A percentile compares a stretch with the other conserved stretches of the same genome.
Conservation (phyloP, 495 filamentous ascomycete genomes). For the Podospora anserina region DNA sequence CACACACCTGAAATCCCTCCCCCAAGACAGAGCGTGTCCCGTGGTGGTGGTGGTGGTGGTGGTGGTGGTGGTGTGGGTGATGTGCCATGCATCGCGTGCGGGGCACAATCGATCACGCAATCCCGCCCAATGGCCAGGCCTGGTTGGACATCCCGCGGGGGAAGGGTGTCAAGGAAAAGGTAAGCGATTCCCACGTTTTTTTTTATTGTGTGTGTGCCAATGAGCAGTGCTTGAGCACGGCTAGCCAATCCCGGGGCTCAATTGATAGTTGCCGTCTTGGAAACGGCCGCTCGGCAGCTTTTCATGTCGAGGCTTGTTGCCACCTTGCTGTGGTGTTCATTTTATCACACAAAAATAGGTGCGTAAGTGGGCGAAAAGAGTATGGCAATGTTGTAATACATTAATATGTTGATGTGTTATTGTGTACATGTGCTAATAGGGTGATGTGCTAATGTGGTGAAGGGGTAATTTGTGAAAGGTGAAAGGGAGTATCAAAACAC, state of each 20-base stretch:
- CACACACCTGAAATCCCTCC: not conserved
- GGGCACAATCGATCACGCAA: conserved; percentile 24
- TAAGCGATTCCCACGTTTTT: not conserved
- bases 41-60: not conserved
- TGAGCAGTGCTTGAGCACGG: not conserved
- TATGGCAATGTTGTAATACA: too few species aligned
- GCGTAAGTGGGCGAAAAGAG: too few species aligned
- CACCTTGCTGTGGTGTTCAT: too few species aligned
- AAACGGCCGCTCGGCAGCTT: not conserved
- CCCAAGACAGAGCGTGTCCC: not conserved
- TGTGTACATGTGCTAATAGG: too few species aligned
- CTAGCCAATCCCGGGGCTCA: not conserved
- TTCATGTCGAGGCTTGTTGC: not conserved
- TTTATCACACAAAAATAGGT: too few species aligned
- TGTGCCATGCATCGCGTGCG: conserved; percentile 18
- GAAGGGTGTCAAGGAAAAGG: not conserved
- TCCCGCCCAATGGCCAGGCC: not conserved
- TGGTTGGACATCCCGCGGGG: not conserved
- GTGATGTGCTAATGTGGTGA: too few species aligned
- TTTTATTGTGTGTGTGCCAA: not conserved
- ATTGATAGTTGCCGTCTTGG: not conserved
- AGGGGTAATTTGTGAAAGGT: too few species aligned
- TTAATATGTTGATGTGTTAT: too few species aligned
- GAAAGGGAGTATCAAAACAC: too few species aligned
- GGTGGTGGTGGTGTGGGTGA: not conserved